Conservation (phyloP, 1,284 basidiomycete genomes). For the Schizopora paradoxa region DNA sequence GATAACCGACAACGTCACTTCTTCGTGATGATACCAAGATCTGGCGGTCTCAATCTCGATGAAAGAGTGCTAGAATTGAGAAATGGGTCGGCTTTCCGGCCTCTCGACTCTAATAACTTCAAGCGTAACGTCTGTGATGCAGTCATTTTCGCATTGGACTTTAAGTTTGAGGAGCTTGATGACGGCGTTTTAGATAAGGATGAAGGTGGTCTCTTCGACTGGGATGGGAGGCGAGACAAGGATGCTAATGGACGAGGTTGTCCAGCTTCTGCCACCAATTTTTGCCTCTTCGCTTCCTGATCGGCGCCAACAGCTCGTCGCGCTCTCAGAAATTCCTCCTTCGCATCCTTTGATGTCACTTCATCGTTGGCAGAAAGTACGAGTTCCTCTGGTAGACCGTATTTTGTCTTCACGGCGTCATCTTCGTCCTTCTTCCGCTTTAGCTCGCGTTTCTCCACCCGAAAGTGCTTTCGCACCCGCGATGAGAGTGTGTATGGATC, state of each 20-base stretch:
- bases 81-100: slow-evolving; percentile 16
- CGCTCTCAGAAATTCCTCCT: slow-evolving; percentile 52
- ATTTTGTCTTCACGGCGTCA: slow-evolving; percentile 62
- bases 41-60: too few species aligned
- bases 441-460: slow-evolving; percentile 79
- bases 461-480: slow-evolving; percentile 73
- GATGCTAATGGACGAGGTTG: not conserved
- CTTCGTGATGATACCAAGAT: too few species aligned
- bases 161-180: not conserved
- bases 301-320: slow-evolving; percentile 37
- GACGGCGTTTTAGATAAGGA: not conserved
- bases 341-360: slow-evolving; percentile 48
- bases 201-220: not conserved
- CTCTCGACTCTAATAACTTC: slow-evolving; percentile 12
- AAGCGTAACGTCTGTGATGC: slow-evolving; percentile 10
- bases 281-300: slow-evolving; percentile 44
- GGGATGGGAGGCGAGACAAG: not conserved
- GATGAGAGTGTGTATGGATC: slow-evolving; percentile 83
- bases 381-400: slow-evolving; percentile 65
- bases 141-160: slow-evolving; percentile 5
- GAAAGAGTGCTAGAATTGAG: too few species aligned
- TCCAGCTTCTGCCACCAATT: slow-evolving; percentile 31
- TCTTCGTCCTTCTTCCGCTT: slow-evolving; percentile 62
- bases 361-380: slow-evolving; percentile 57
- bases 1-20: too few species aligned